A percentile compares a stretch with the other conserved stretches of the same genome.
Evolutionary conservation across 2,329 filamentous ascomycete genomes (phyloP).

Genomic region (Stagonosporopsis vannaccii): DNA sequence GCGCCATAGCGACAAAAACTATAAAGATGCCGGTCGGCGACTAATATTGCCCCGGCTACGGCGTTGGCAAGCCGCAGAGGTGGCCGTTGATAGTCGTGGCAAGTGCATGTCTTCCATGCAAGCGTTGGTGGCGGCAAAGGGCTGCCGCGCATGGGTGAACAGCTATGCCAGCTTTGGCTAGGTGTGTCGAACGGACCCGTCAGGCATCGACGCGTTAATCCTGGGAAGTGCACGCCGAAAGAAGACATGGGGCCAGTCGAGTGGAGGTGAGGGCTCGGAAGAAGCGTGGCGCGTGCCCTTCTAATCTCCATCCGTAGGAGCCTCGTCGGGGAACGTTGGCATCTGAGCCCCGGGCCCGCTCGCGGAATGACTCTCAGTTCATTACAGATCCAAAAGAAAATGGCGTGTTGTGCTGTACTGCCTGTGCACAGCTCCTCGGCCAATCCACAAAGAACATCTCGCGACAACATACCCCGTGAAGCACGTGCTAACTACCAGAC

Average conservation of each 20-base stretch:
- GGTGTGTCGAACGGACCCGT: constrained; percentile 34
- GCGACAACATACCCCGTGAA: constrained; percentile 22
- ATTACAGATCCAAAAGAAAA: constrained; percentile 19
- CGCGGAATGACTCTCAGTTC: constrained; percentile 9
- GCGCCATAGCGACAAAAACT: constrained; percentile 1
- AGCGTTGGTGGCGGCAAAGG: constrained; percentile 42
- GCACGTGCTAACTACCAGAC: constrained; percentile 25
- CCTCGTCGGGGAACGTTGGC: constrained; percentile 30
- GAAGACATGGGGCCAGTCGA: constrained; percentile 24
- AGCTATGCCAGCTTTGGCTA: constrained; percentile 34
- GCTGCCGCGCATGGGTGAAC: constrained; percentile 32
- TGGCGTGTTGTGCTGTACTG: constrained; percentile 26
- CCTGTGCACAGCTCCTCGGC: constrained; percentile 21
- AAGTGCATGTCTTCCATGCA: constrained; percentile 29
- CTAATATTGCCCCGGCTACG: constrained; percentile 11
- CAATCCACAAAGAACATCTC: constrained; percentile 23
- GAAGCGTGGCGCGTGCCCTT: constrained; percentile 29
- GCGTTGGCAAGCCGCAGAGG: constrained; percentile 24
- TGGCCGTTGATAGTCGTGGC: constrained; percentile 24
- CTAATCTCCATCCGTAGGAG: constrained; percentile 30
- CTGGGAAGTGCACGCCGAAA: constrained; percentile 29
- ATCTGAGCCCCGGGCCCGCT: constrained; percentile 33
- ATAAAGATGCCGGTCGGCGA: constrained; percentile 15
- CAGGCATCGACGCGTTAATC: constrained; percentile 29
- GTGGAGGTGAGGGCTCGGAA: constrained; percentile 28